Base-by-base conservation (phyloP, 805 yeast genomes). In the Saccharomycopsis fermentans region DNA sequence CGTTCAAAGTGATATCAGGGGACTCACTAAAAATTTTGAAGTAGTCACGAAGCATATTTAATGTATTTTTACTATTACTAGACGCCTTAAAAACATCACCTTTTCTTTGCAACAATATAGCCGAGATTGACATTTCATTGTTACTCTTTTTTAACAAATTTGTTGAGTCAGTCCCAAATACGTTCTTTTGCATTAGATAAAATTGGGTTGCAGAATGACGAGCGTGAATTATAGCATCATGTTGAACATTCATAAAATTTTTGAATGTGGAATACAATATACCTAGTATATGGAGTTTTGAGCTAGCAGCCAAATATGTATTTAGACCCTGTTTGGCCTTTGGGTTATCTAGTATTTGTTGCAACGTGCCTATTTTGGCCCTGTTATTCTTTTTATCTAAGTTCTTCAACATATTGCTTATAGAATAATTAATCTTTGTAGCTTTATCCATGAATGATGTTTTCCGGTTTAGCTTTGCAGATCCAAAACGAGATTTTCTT, bases 11-110 rank as follows among this genome's bases (percentile, higher is more conserved):
- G 17, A 58, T 37, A 21, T 37, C 21, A 50, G 39, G 51, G 27
- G 40, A n/a, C 3, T 27, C 19, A 21, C 19, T 26, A 24, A 55
- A 51, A 11, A 58, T 32, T 39, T 39, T 39, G 34, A 58, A 58
- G 16, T 51, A 55, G 29, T 58, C 60, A 29, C 58, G 39, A 12
- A 52, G 48, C 34, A 58, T 39, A 26, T 32, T 26, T 19, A 56
- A 19, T 21, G 50, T 21, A 9, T 43, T 29, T 43, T 36, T 39
- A 12, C 32, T 14, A 36, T 54, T 14, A 26, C 16, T 21, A 12
- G 50, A 9, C 4, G 29, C 50, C 9, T 43, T 43, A 11, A 43
- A 43, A 6, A 43, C 50, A 6, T 43, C 50, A 8, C 50, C 50
- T 24, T 43, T 29, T 43, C 50, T 43, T 19, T 43, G 29, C 26